These are phyloP conservation scores for Cryptococcus sp. DNA, from an alignment of 1,284 basidiomycete species.

Conservation along the genomic window DNA sequence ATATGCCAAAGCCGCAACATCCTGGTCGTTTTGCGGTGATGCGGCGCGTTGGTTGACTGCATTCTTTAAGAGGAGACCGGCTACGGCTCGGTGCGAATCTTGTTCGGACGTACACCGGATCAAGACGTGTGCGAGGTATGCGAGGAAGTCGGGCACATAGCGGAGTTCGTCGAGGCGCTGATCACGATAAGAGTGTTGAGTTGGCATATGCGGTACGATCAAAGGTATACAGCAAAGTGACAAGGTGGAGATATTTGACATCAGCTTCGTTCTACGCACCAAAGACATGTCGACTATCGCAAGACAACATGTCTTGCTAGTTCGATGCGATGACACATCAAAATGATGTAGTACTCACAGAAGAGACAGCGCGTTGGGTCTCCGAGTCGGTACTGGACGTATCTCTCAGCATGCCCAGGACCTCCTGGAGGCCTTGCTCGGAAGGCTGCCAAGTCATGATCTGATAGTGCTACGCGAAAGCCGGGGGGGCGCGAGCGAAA, in stretches of 20 bases:
- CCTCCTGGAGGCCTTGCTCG: slow-evolving; percentile 51
- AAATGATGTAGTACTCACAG: slow-evolving; percentile 38
- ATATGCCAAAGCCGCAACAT: slow-evolving; percentile 63
- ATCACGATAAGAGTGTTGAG: slow-evolving; percentile 7
- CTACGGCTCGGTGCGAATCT: slow-evolving; percentile 88
- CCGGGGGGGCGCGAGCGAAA: too few species aligned
- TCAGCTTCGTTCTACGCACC: too few species aligned
- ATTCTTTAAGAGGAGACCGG: slow-evolving; percentile 96
- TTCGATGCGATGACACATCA: too few species aligned
- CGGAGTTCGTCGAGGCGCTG: slow-evolving; percentile 89
- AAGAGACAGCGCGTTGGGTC: slow-evolving; percentile 52
- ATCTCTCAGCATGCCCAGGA: slow-evolving; percentile 53
- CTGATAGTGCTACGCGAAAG: not conserved
- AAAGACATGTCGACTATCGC: too few species aligned
- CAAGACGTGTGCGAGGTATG: slow-evolving; percentile 93
- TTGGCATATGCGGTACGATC: too few species aligned
- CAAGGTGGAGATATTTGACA: not conserved
- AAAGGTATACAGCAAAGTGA: not conserved
- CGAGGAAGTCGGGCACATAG: slow-evolving; percentile 88
- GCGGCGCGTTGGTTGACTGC: slow-evolving; percentile 58
- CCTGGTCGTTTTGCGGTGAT: slow-evolving; percentile 29
- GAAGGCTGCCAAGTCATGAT: slow-evolving; percentile 53
- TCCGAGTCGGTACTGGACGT: slow-evolving; percentile 52
- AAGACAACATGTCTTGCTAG: too few species aligned
- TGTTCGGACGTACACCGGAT: slow-evolving; percentile 68